Evolutionary conservation across 306 rosid genomes (phyloP).

Genomic region (Dalbergia oliveri): DNA sequence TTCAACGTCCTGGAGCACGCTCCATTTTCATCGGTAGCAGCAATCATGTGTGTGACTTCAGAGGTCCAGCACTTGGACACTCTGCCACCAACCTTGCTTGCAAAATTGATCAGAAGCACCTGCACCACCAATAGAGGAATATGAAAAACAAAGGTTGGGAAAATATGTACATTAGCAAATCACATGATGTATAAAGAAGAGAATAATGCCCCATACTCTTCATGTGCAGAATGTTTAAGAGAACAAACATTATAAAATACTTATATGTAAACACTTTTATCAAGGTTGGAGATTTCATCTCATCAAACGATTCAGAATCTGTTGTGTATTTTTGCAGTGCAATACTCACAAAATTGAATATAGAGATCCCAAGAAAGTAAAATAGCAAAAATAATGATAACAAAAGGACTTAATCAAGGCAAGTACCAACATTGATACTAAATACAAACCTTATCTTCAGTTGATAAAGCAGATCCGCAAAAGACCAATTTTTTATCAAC

Average conservation of each 20-base stretch:
- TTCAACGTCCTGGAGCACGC: conserved; percentile 89
- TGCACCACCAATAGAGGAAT: conserved; percentile 46
- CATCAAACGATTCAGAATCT: conserved; percentile 18
- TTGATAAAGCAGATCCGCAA: conserved; percentile 89
- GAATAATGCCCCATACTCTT: not conserved
- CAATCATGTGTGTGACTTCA: conserved; percentile 85
- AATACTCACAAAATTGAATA: not conserved
- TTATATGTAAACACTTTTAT: not conserved
- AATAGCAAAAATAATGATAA: not conserved
- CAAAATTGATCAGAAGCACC: conserved; percentile 69
- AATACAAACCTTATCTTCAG: conserved; percentile 74
- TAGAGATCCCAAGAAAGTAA: conserved; percentile 11
- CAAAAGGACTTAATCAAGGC: not conserved
- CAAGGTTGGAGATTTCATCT: conserved; percentile 4
- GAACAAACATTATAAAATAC: not conserved
- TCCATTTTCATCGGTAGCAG: conserved; percentile 78
- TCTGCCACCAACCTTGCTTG: conserved; percentile 62
- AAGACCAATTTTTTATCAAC: conserved; percentile 56
- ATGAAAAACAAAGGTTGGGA: not conserved
- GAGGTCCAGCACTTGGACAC: conserved; percentile 82
- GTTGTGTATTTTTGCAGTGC: not conserved
- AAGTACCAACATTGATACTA: conserved; percentile 5
- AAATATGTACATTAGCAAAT: conserved; percentile 15
- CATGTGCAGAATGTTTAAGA: not conserved
- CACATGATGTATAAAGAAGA: conserved; percentile 3